Evolutionary conservation across 441 rosid genomes (phyloP).

Genomic region (Raphanus hybrid): DNA sequence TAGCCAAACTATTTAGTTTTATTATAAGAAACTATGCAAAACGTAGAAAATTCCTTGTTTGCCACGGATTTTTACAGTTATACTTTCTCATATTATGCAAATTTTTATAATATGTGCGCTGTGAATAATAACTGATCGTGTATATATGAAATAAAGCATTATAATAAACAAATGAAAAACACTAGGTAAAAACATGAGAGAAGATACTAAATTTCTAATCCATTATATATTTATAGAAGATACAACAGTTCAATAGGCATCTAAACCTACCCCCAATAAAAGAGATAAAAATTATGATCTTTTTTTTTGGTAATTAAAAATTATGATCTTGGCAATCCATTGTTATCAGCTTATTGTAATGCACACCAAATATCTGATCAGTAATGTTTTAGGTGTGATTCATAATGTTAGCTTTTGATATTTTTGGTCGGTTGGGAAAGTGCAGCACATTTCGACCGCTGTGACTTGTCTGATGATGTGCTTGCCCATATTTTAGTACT

Average conservation of each 20-base stretch:
- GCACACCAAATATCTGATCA: constrained; percentile 31
- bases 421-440: constrained; percentile 26
- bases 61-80: not conserved
- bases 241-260: not conserved
- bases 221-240: not conserved
- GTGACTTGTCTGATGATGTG: constrained; percentile 19
- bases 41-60: not conserved
- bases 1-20: not conserved
- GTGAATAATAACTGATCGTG: not conserved
- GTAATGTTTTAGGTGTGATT: constrained; percentile 25
- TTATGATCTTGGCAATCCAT: not conserved
- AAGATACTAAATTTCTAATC: not conserved
- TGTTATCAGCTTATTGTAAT: constrained; percentile 20
- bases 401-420: constrained; percentile 33
- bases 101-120: not conserved
- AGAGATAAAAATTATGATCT: not conserved
- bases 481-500: constrained; percentile 24
- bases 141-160: not conserved
- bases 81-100: not conserved
- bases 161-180: not conserved
- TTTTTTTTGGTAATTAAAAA: too few species aligned
- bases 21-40: not conserved
- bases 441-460: constrained; percentile 13
- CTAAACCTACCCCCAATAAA: constrained; percentile 1
- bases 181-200: not conserved